Evolutionary conservation across 1,284 basidiomycete species (phyloP), one percentile per base, ranked within the genome.

Genomic region (Heterobasidion occidentale): DNA sequence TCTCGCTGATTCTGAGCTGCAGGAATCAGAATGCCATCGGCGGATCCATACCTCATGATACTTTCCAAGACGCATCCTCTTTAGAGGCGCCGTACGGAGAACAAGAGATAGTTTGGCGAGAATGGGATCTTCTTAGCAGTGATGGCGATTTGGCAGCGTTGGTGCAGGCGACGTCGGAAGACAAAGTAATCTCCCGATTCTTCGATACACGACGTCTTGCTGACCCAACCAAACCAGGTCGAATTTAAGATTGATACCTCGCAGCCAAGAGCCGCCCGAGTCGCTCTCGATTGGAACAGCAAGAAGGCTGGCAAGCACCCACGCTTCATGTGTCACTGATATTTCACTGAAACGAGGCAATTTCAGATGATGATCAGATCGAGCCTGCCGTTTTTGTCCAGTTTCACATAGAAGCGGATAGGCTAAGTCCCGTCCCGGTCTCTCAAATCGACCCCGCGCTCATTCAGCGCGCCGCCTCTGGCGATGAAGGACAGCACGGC

Each of bases 71-170:
- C 65, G 90, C 90, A 7, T 64, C 70, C 19, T 75, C 78, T 9
- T 68, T 91, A 20, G 84, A 88, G 56, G 80, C 84, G 9, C 68
- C 82, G 14, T 74, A 78, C 46, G 63, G 67, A 9, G 70, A 74
- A 36, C 72, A 77, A 52, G 74, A 75, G 38, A 70, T 72, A 17
- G 72, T 72, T 9, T 87, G 81, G 80, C 77, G 79, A 54, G 82
- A 84, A 58, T 92, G 90, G 89, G 80, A 87, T 1, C 66, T 90
- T 48, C 70, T 84, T 27, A 79, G 86, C 1, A 80, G 79, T 2
- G 88, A 92, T 61, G 91, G 91, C 3, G 88, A 90, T 62, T 74
- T 80, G 51, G 84, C 83, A n/a, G 80, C 83, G 6, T 70, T 92
- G 52, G 70, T 90, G 33, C 81, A 89, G 62, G 72, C 90, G 6